These are phyloP conservation scores for Penicillium coffeae DNA, from an alignment of 495 filamentous ascomycete species.

Conservation along the genomic window DNA sequence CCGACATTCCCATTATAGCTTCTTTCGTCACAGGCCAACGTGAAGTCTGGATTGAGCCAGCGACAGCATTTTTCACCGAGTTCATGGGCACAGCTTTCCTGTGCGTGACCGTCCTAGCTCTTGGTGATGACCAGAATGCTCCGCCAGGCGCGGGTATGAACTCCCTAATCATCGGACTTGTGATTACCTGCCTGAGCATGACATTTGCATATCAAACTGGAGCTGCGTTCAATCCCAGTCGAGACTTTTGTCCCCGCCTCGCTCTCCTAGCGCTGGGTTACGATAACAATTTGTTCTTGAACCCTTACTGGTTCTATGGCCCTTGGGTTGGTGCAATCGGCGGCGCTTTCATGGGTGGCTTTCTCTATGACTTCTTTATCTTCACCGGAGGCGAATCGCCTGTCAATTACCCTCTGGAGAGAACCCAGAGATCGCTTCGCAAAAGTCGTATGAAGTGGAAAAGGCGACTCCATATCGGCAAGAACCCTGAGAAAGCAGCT, in stretches of 20 bases:
- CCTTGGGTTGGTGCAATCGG: constrained; percentile 44
- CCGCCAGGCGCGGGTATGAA: constrained; percentile 54
- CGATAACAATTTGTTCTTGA: constrained; percentile 33
- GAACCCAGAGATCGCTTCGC: constrained; percentile 29
- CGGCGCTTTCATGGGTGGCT: constrained; percentile 44
- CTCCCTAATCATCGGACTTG: constrained; percentile 43
- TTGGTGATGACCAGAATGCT: constrained; percentile 53
- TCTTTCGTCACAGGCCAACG: constrained; percentile 40
- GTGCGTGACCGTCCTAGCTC: constrained; percentile 44
- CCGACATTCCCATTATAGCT: constrained; percentile 36
- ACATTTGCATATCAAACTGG: constrained; percentile 47
- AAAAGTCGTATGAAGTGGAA: constrained; percentile 36
- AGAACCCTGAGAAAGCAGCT: constrained; percentile 1
- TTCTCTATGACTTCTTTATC: constrained; percentile 51
- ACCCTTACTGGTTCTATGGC: constrained; percentile 51
- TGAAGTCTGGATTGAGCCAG: constrained; percentile 37
- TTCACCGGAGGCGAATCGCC: constrained; percentile 52
- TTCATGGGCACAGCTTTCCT: constrained; percentile 46
- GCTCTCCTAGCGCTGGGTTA: constrained; percentile 43
- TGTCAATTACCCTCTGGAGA: constrained; percentile 46
- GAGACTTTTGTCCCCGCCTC: constrained; percentile 49
- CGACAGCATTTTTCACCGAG: constrained; percentile 50
- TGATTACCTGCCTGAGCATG: constrained; percentile 41
- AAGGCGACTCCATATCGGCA: constrained; percentile 20
- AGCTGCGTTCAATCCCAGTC: constrained; percentile 47